Conservation (phyloP, 345 rosid species). For the Melaleuca quinquenervia region DNA sequence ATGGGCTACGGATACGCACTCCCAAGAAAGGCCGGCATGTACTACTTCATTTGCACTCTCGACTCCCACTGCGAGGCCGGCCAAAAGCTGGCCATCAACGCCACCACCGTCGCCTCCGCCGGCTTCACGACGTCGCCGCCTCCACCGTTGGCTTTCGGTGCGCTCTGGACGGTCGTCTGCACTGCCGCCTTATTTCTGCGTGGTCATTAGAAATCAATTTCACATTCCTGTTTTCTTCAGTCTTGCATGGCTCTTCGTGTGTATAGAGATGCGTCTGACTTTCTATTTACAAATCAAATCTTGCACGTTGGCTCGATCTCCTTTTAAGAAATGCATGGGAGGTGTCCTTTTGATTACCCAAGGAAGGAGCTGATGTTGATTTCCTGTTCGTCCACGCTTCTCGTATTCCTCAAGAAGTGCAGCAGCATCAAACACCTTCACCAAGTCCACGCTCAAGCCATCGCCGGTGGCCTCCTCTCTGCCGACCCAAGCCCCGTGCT, state of each 20-base stretch:
- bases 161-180: neutral
- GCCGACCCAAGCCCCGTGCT: conserved; percentile 9
- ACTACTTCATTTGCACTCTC: neutral
- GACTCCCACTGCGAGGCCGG: neutral
- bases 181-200: neutral
- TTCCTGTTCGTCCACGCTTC: neutral
- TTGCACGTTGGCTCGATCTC: neutral
- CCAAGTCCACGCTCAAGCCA: conserved; percentile 31
- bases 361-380: neutral
- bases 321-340: neutral
- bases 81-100: neutral
- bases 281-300: neutral
- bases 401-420: conserved; percentile 7
- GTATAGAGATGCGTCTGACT: neutral
- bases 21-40: neutral
- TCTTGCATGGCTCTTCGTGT: neutral
- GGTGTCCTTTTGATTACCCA: neutral
- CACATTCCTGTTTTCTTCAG: neutral
- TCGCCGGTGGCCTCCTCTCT: conserved; percentile 12
- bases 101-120: neutral
- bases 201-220: neutral
- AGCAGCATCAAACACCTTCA: conserved; percentile 16
- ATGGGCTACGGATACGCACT: neutral
- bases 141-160: neutral
- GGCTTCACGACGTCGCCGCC: neutral